Conservation (phyloP, 495 filamentous ascomycete species). For the Penicillium dipodomyicola region DNA sequence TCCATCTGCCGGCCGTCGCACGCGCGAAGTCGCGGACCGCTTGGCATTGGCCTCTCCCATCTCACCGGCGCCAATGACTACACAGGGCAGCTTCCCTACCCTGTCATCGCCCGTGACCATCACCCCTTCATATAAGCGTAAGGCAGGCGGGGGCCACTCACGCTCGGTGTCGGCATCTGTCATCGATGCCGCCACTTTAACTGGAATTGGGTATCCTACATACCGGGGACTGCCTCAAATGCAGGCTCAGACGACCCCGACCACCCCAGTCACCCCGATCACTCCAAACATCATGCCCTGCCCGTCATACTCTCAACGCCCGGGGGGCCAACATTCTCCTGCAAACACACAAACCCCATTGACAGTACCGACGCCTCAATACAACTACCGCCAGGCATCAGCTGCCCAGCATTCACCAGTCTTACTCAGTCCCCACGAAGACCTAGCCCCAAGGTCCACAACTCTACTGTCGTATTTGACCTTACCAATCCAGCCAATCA, state of each 20-base stretch:
- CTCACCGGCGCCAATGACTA: slow-evolving; percentile 44
- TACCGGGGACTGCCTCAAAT: slow-evolving; percentile 66
- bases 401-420: slow-evolving; percentile 51
- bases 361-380: slow-evolving; percentile 40
- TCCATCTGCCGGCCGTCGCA: slow-evolving; percentile 53
- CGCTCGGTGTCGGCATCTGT: slow-evolving; percentile 66
- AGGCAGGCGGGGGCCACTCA: slow-evolving; percentile 45
- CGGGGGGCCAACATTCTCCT: slow-evolving; percentile 24
- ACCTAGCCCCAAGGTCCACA: slow-evolving; percentile 52
- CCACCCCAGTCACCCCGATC: slow-evolving; percentile 45
- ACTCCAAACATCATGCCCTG: slow-evolving; percentile 43
- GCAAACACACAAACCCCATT: slow-evolving; percentile 38
- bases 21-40: slow-evolving; percentile 61
- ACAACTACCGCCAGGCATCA: slow-evolving; percentile 39
- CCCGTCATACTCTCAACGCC: slow-evolving; percentile 34
- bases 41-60: slow-evolving; percentile 53
- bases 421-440: slow-evolving; percentile 35
- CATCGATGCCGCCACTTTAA: slow-evolving; percentile 63
- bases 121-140: slow-evolving; percentile 47
- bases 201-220: slow-evolving; percentile 73
- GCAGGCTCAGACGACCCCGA: slow-evolving; percentile 45
- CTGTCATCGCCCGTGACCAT: slow-evolving; percentile 66
- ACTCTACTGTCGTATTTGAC: slow-evolving; percentile 78
- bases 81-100: slow-evolving; percentile 34
- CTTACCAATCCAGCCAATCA: slow-evolving; percentile 71